Evolutionary conservation across 345 rosid species (phyloP), one percentile per base, ranked within the genome.

Genomic region (Laguncularia racemosa): DNA sequence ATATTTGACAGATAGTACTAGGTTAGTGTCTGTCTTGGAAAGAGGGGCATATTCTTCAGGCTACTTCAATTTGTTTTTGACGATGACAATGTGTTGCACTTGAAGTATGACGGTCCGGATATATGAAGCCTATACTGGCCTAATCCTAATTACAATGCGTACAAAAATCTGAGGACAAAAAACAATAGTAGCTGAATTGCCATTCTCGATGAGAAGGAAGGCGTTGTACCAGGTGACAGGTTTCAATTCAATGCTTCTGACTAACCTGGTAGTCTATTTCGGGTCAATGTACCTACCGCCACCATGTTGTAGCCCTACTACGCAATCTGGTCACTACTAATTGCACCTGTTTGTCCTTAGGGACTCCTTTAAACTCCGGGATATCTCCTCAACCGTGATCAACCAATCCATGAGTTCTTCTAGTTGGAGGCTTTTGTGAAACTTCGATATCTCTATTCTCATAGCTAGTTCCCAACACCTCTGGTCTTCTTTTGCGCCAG

Each of bases 81-180:
- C 63, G 71, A 57, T 16, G 69, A 76, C 60, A 79, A 73, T 21
- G 73, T 73, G 16, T 28, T 79, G 55, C 63, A 50, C 52, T 47
- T 79, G 77, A 62, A 67, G 57, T 73, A 74, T 49, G 75, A 73
- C 18, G 84, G 76, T 3, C 73, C 79, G 6, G 77, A 79, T 6
- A 66, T 64, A 53, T 66, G 77, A 20, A 76, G 75, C 45, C 16
- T 73, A 19, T 79, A 79, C 20, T 76, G 84, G 84, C 84, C 84
- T 13, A 14, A 68, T 60, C 60, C 66, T 0, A 67, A 44, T 60
- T 0, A 0, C 0, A 0, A 0, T 19, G 49, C 23, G 55, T 63
- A 38, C 18, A 14, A 2, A 26, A 69, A 67, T 13, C 44, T 48
- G 7, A 71, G 81, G 59, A 65, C 78, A 16, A 55, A 2, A 33